phyloP scores from a whole-genome alignment of 345 rosid species.

The Eucalyptus sp. region DNA sequence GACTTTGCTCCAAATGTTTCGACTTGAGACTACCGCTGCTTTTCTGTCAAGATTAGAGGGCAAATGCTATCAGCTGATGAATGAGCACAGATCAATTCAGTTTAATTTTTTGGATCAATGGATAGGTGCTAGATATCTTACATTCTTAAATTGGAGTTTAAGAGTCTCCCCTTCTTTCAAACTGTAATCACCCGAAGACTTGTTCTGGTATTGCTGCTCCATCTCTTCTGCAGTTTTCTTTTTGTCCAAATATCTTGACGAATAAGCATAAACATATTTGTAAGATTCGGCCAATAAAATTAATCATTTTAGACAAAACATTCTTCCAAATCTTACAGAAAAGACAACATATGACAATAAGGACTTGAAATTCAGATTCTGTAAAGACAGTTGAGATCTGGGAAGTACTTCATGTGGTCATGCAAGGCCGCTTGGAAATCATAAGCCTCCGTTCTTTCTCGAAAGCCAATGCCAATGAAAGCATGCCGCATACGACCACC shows the following conservation, averaged over 20 bases:
- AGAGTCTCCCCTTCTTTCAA: constrained; percentile 91
- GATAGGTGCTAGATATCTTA: constrained; percentile 4
- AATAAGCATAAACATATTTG: background rate
- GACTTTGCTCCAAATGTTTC: constrained; percentile 42
- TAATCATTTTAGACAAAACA: background rate
- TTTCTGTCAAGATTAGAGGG: constrained; percentile 21
- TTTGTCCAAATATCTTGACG: constrained; percentile 75
- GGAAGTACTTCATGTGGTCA: constrained; percentile 84
- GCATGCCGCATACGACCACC: constrained; percentile 95
- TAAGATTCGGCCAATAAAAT: background rate
- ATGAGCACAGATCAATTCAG: background rate
- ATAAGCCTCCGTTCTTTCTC: constrained; percentile 97
- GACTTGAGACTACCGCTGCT: constrained; percentile 28
- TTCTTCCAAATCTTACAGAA: background rate
- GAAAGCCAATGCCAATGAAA: constrained; percentile 91
- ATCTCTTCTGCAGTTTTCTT: constrained; percentile 97
- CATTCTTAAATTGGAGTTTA: constrained; percentile 71
- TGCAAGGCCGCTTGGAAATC: constrained; percentile 98
- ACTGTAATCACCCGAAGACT: constrained; percentile 73
- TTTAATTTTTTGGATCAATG: background rate
- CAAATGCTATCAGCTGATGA: background rate
- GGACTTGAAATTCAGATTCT: background rate
- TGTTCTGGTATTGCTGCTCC: constrained; percentile 88
- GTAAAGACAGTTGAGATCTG: background rate
- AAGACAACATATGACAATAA: background rate